A percentile compares a stretch with the other conserved stretches of the same genome.
phyloP scores from a whole-genome alignment of 345 rosid species.

The Raphanus sativus region DNA sequence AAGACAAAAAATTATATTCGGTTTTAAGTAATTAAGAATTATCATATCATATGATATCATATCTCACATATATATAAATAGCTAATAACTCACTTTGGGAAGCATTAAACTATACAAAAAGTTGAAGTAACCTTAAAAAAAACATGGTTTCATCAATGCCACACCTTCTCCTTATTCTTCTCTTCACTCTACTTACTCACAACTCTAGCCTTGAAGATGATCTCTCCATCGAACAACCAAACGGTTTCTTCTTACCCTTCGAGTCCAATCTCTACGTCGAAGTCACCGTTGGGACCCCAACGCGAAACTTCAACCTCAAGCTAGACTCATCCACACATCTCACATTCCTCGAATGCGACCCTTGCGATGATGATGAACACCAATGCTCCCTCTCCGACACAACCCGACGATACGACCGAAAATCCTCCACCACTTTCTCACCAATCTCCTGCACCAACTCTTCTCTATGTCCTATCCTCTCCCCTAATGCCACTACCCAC shows the following conservation, averaged over 20 bases:
- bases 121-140: background rate
- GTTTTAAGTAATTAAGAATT: background rate
- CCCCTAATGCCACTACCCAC: constrained; percentile 2
- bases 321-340: constrained; percentile 41
- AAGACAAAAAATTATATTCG: background rate
- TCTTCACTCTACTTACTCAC: background rate
- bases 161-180: background rate
- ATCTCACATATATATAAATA: constrained; percentile 16
- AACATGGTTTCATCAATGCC: constrained; percentile 19
- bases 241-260: constrained; percentile 37
- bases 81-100: constrained; percentile 1
- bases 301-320: constrained; percentile 33
- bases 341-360: constrained; percentile 32
- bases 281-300: constrained; percentile 34
- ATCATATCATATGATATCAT: background rate
- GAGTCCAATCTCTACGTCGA: constrained; percentile 35
- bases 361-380: constrained; percentile 25
- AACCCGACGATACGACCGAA: constrained; percentile 10
- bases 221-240: constrained; percentile 12
- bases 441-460: constrained; percentile 32
- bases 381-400: constrained; percentile 30
- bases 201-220: constrained; percentile 18
- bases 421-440: constrained; percentile 31
- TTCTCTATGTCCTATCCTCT: constrained; percentile 24
- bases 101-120: background rate